Conservation (phyloP, 306 rosid species). For the Quillaja saponaria region DNA sequence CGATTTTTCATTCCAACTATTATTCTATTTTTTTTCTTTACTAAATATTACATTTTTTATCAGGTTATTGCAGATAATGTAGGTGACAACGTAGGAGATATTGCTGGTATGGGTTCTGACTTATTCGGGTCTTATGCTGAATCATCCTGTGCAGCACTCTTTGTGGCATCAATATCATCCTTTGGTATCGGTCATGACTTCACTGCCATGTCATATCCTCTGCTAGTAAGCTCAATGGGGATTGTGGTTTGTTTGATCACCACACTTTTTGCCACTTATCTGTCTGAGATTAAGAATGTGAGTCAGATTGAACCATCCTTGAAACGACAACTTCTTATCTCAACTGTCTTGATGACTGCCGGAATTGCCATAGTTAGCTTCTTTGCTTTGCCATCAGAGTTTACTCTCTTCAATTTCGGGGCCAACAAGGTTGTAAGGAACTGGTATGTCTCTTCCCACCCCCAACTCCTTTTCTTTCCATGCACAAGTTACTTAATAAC, state of each 20-base stretch:
- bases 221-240: slow-evolving; percentile 70
- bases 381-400: slow-evolving; percentile 66
- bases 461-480: neutral
- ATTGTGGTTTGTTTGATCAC: slow-evolving; percentile 67
- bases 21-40: neutral
- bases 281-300: slow-evolving; percentile 49
- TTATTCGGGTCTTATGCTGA: slow-evolving; percentile 74
- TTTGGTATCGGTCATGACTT: slow-evolving; percentile 60
- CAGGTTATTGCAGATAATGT: slow-evolving; percentile 81
- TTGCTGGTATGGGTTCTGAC: slow-evolving; percentile 81
- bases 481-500: neutral
- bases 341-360: slow-evolving; percentile 60
- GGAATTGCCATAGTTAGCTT: slow-evolving; percentile 57
- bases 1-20: neutral
- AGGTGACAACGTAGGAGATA: slow-evolving; percentile 78
- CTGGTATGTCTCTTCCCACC: slow-evolving; percentile 41
- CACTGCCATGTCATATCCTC: slow-evolving; percentile 73
- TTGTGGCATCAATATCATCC: slow-evolving; percentile 74
- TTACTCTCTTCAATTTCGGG: slow-evolving; percentile 63
- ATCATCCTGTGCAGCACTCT: slow-evolving; percentile 71
- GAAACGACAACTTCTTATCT: slow-evolving; percentile 64
- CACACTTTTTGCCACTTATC: slow-evolving; percentile 64
- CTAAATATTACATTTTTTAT: slow-evolving; percentile 10
- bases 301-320: slow-evolving; percentile 58
- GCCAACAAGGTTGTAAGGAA: slow-evolving; percentile 53